Conservation (phyloP, 2,329 filamentous ascomycete genomes). For the Domatiomyces catenatus region DNA sequence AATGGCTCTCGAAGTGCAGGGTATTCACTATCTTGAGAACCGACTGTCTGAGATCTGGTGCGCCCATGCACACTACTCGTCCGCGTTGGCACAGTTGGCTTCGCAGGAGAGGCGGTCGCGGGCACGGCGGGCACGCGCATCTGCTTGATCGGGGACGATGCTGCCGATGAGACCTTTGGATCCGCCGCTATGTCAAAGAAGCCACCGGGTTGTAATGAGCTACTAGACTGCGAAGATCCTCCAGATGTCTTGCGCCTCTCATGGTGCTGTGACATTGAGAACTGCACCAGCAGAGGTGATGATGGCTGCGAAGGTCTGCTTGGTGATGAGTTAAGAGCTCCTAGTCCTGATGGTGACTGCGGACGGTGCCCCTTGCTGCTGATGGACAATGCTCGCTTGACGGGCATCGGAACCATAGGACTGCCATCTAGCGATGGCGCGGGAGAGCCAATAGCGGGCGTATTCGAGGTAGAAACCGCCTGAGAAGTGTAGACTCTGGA, state of each 20-base stretch:
- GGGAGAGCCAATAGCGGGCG: slow-evolving; percentile 36
- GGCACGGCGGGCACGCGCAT: slow-evolving; percentile 25
- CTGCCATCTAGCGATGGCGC: slow-evolving; percentile 66
- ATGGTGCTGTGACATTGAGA: slow-evolving; percentile 67
- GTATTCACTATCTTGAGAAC: slow-evolving; percentile 69
- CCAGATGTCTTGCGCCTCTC: slow-evolving; percentile 88
- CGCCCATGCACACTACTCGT: slow-evolving; percentile 51
- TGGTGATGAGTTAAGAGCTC: slow-evolving; percentile 71
- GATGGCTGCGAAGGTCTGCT: slow-evolving; percentile 71
- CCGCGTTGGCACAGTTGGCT: slow-evolving; percentile 42
- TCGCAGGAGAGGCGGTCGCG: slow-evolving; percentile 40
- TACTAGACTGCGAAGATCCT: slow-evolving; percentile 55
- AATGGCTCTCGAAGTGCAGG: slow-evolving; percentile 41
- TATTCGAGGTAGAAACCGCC: slow-evolving; percentile 21
- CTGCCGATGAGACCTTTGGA: slow-evolving; percentile 36
- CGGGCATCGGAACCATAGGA: slow-evolving; percentile 60
- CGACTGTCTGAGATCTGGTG: slow-evolving; percentile 78
- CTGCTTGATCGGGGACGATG: slow-evolving; percentile 39
- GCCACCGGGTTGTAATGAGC: slow-evolving; percentile 53
- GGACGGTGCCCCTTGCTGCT: slow-evolving; percentile 71
- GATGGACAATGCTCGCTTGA: slow-evolving; percentile 70
- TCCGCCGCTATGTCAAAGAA: slow-evolving; percentile 56
- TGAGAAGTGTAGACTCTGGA: slow-evolving; percentile 35
- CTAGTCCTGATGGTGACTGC: slow-evolving; percentile 68
- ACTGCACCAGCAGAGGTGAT: slow-evolving; percentile 88